phyloP scores from a whole-genome alignment of 2,329 filamentous ascomycete species.

The Neofusicoccum cordaticola region DNA sequence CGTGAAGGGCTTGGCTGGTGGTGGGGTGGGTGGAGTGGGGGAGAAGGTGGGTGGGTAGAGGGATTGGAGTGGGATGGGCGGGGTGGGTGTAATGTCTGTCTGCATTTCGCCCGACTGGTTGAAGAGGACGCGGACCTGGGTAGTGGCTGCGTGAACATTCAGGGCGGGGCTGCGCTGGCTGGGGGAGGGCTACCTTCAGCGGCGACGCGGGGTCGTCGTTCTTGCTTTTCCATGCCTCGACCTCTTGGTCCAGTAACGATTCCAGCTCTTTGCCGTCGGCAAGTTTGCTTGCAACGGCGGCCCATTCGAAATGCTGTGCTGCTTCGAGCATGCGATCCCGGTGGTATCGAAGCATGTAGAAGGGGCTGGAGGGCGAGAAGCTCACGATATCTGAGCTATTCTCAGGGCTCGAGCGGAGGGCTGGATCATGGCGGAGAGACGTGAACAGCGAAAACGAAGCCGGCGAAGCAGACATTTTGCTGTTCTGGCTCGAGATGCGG shows the following conservation, averaged over 20 bases:
- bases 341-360: conserved; percentile 79
- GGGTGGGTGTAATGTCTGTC: conserved; percentile 38
- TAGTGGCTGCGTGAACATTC: not conserved
- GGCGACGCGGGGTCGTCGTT: conserved; percentile 23
- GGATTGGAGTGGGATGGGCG: conserved; percentile 47
- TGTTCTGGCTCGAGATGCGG: conserved; percentile 15
- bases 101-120: conserved; percentile 34
- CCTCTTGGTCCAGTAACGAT: conserved; percentile 31
- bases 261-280: conserved; percentile 34
- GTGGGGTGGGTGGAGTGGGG: conserved; percentile 32
- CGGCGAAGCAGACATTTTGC: not conserved
- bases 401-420: conserved; percentile 32
- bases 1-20: too few species aligned
- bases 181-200: conserved; percentile 24
- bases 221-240: conserved; percentile 26
- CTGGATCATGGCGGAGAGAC: conserved; percentile 38
- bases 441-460: conserved; percentile 38
- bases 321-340: conserved; percentile 70
- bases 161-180: not conserved
- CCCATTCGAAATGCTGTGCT: conserved; percentile 50
- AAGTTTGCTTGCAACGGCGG: conserved; percentile 32
- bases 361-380: conserved; percentile 54
- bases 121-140: conserved; percentile 57
- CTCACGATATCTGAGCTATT: conserved; percentile 51
- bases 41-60: conserved; percentile 58